These are phyloP conservation scores for Skeletonema menzelii DNA, from an alignment of 108 stramenopile species.

Conservation along the genomic window DNA sequence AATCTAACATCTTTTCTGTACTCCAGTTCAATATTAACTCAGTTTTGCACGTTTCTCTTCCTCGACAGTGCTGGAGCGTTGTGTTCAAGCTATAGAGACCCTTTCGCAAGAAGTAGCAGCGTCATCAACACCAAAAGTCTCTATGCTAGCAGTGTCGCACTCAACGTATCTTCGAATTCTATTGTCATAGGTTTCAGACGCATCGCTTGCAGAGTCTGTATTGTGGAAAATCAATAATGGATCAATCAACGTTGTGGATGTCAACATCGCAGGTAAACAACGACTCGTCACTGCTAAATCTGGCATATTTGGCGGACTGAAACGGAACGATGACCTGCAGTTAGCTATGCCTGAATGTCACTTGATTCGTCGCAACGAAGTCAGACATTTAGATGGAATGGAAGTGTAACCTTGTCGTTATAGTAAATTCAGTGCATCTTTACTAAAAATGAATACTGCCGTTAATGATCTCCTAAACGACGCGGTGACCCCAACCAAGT, in stretches of 20 bases:
- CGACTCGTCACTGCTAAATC: slow-evolving; percentile 30
- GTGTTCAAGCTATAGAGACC: slow-evolving; percentile 27
- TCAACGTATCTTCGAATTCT: slow-evolving; percentile 67
- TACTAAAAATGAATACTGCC: too few relatives aligned
- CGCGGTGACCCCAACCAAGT: too few relatives aligned
- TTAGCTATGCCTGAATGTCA: slow-evolving; percentile 52
- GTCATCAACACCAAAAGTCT: slow-evolving; percentile 15
- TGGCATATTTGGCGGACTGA: slow-evolving; percentile 54
- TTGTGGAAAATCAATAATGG: slow-evolving; percentile 55
- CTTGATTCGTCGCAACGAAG: slow-evolving; percentile 64
- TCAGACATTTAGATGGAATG: slow-evolving; percentile 65
- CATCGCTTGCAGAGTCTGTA: slow-evolving; percentile 60
- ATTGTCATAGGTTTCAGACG: slow-evolving; percentile 50
- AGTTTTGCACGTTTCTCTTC: background rate
- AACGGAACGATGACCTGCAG: slow-evolving; percentile 5
- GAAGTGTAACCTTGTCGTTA: slow-evolving; percentile 6
- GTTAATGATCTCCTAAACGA: too few relatives aligned
- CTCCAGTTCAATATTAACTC: background rate
- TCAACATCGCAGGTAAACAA: slow-evolving; percentile 39
- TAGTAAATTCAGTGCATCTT: too few relatives aligned
- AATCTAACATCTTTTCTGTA: background rate
- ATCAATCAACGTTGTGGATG: slow-evolving; percentile 71
- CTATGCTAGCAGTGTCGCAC: slow-evolving; percentile 63
- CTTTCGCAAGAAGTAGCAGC: slow-evolving; percentile 33
- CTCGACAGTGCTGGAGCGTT: background rate